Percentiles rank a stretch among this genome's conserved stretches.
phyloP scores from a whole-genome alignment of 1,139 yeast species.

The Wickerhamiella infanticola region DNA sequence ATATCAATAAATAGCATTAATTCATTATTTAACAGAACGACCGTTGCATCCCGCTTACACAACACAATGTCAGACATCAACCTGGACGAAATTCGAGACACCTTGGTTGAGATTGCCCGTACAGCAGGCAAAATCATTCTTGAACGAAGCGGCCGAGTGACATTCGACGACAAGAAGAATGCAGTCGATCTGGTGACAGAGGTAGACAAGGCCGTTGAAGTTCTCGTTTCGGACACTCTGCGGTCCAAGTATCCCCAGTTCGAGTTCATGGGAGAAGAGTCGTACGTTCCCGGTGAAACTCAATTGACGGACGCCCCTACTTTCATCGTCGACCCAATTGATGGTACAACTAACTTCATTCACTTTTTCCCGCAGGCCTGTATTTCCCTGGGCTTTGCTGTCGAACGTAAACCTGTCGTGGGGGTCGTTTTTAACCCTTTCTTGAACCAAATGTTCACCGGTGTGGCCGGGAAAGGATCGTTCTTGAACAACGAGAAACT shows the following conservation, averaged over 20 bases:
- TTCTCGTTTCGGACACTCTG: conserved; percentile 28
- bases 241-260: conserved; percentile 30
- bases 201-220: conserved; percentile 40
- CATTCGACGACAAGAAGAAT: conserved; percentile 38
- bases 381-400: conserved; percentile 41
- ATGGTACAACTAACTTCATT: conserved; percentile 47
- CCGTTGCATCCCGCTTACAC: background rate
- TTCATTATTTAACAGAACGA: background rate
- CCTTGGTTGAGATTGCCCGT: conserved; percentile 35
- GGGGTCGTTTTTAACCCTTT: conserved; percentile 48
- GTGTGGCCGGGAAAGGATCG: conserved; percentile 38
- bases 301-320: conserved; percentile 37
- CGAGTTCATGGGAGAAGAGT: conserved; percentile 44
- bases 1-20: background rate
- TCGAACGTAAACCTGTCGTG: conserved; percentile 35
- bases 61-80: conserved; percentile 6
- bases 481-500: conserved; percentile 31
- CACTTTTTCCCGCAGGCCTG: conserved; percentile 46
- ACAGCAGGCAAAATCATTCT: conserved; percentile 37
- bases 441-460: conserved; percentile 33
- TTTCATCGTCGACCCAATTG: conserved; percentile 46
- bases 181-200: conserved; percentile 45
- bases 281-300: conserved; percentile 33
- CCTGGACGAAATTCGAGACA: conserved; percentile 25
- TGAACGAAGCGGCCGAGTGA: conserved; percentile 32